Evolutionary conservation across 768 basidiomycete species (phyloP), one percentile per base, ranked within the genome.

Genomic region (Gelatoporia subvermispora): DNA sequence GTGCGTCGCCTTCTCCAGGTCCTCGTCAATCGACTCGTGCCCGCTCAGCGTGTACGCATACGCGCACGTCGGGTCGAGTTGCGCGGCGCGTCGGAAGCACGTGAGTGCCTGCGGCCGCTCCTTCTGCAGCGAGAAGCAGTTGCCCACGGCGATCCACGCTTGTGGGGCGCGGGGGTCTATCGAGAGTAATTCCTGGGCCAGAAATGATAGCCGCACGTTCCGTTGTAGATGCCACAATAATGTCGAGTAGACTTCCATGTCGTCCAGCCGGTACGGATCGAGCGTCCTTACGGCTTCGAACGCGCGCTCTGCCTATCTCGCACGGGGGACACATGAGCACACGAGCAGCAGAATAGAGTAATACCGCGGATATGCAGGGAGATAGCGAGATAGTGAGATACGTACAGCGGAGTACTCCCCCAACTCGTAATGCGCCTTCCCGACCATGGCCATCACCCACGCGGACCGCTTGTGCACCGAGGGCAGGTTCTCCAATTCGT

Each of bases 41-140:
- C 96, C 96, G 61, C 92, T 93, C 51, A 99, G 74, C 20, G 93
- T 96, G 72, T 89, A 95, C 56, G 93, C 93, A 67, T 98, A 98
- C 58, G 93, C 93, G 68, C 89, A 94, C 17, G 80, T 76, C 16
- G 92, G 85, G 65, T 93, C 92, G 64, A 97, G 67, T 66, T 94
- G 86, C 18, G 83, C 81, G 37, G 96, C 96, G 43, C 96, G 84
- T 50, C 84, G 78, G 71, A 99, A 98, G 71, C 93, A 96, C 65
- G 88, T 84, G 68, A 98, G 71, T 16, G 96, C 94, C 62, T 96
- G 89, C 43, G 87, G 73, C 57, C 92, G 86, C 61, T 99, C 94
- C 70, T 93, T 93, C 68, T 95, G 87, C 59, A 96, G 69, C 13
- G 93, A 95, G 68, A 97, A 98, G 59, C 91, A 73, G 70, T 99